Conservation (phyloP, 352 stramenopile species). For the Globisporangium paroecandrum region DNA sequence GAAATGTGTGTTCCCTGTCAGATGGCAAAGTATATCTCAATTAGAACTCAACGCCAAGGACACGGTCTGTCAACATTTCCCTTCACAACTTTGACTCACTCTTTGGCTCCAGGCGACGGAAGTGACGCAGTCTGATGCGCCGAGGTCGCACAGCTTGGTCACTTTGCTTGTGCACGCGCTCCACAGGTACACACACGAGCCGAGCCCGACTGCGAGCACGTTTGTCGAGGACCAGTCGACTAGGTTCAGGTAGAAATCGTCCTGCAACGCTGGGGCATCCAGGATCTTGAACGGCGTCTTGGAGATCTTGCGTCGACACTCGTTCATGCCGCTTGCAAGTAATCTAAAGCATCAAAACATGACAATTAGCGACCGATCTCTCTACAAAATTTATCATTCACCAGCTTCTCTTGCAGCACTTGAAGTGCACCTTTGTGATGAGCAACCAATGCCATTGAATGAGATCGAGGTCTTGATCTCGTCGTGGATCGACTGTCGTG, state of each 20-base stretch:
- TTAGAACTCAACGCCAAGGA: background rate
- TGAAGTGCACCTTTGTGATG: slow-evolving; percentile 29
- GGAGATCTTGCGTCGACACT: slow-evolving; percentile 73
- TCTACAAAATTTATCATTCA: background rate
- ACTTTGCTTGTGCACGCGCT: slow-evolving; percentile 91
- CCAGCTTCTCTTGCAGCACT: background rate
- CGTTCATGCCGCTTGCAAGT: slow-evolving; percentile 21
- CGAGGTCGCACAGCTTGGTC: slow-evolving; percentile 93
- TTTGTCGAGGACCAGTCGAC: slow-evolving; percentile 97
- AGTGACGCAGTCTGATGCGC: slow-evolving; percentile 78
- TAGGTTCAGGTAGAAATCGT: slow-evolving; percentile 99
- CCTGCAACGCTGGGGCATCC: slow-evolving; percentile 93
- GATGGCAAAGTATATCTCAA: background rate
- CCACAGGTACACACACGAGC: slow-evolving; percentile 94
- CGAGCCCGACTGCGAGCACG: slow-evolving; percentile 93
- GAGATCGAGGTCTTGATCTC: slow-evolving; percentile 56
- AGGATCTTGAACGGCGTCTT: slow-evolving; percentile 97
- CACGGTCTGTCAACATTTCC: background rate
- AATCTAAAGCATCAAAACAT: slow-evolving; percentile 4
- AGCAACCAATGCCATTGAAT: slow-evolving; percentile 39
- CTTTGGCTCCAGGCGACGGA: slow-evolving; percentile 94
- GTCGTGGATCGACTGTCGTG: slow-evolving; percentile 50
- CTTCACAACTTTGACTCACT: slow-evolving; percentile 24
- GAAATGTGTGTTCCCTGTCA: slow-evolving; percentile 87
- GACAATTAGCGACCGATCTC: background rate